Evolutionary conservation across 139 green algal species (phyloP).

Genomic region (Yamagishiella unicocca): DNA sequence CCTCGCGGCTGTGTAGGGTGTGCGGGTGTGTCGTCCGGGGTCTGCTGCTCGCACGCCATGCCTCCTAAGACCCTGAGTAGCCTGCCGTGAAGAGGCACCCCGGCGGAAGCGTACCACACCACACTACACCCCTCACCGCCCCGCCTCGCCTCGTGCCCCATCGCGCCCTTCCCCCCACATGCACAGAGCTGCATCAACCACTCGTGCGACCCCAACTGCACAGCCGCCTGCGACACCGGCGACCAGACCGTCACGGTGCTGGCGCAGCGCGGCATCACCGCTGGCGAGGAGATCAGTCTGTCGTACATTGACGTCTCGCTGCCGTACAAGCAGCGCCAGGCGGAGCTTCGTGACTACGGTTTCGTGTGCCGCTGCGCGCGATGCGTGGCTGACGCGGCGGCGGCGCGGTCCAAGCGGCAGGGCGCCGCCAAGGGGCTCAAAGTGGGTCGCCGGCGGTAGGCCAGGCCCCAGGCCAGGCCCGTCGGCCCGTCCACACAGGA

Average conservation of each 20-base stretch:
- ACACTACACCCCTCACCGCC: neutral
- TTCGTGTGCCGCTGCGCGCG: constrained; percentile 82
- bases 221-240: constrained; percentile 47
- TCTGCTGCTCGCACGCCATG: no score
- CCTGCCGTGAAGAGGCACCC: no score
- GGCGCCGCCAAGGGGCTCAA: neutral
- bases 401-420: neutral
- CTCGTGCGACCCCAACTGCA: constrained; percentile 86
- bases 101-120: no score
- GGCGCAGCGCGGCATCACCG: constrained; percentile 62
- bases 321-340: constrained; percentile 50
- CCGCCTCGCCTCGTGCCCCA: neutral
- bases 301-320: constrained; percentile 79
- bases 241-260: constrained; percentile 64
- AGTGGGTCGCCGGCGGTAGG: neutral
- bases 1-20: no score
- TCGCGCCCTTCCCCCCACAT: neutral
- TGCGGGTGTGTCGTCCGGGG: no score
- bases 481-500: no score
- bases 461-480: no score
- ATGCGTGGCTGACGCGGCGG: constrained; percentile 42
- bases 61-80: no score
- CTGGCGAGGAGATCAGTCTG: constrained; percentile 83
- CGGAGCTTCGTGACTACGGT: constrained; percentile 84
- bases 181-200: constrained; percentile 92